Evolutionary conservation across 2,329 filamentous ascomycete species (phyloP), one percentile per base, ranked within the genome.

Genomic region (Sarocladium kiliense): DNA sequence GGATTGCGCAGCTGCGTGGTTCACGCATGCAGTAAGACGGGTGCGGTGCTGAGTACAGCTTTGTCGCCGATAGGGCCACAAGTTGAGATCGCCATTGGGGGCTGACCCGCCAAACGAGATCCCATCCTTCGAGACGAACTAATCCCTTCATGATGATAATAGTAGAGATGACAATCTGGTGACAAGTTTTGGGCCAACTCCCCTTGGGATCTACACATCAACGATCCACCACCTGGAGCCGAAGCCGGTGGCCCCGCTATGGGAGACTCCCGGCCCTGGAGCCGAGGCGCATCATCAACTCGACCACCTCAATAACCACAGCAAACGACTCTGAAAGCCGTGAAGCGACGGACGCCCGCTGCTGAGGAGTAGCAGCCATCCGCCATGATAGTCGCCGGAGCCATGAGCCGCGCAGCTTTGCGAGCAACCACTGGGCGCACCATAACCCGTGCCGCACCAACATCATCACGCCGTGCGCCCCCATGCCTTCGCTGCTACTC

Each of bases 401-500:
- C 44, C 44, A 18, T 23, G 16, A n/a, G 7, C 16, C 44, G 44
- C 44, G 21, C n/a, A n/a, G 44, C 25, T 23, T 11, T 30, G 21
- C 41, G 41, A 23, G 53, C 53, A 18, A 18, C 54, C n/a, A 19
- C n/a, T 30, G n/a, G 49, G 30, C 23, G 18, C 49, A 16, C 39
- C 11, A n/a, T 34, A 32, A 37, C 11, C 21, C 36, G 36, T 25
- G 39, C 39, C 32, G 54, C 54, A 34, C 16, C 26, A 26, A 39
- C 41, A 19, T 54, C 36, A 23, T 32, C 23, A 12, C 21, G n/a
- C 7, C 51, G 25, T 26, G 42, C 42, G 19, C 14, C 54, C 3
- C 9, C 44, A 30, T 50, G 44, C 16, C 21, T 16, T 16, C 64
- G 67, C 58, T 58, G 63, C 53, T 69, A 66, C 55, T 71, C 68